Conservation (phyloP, 2,329 filamentous ascomycete species). For the Calonectria pseudoturangicola region DNA sequence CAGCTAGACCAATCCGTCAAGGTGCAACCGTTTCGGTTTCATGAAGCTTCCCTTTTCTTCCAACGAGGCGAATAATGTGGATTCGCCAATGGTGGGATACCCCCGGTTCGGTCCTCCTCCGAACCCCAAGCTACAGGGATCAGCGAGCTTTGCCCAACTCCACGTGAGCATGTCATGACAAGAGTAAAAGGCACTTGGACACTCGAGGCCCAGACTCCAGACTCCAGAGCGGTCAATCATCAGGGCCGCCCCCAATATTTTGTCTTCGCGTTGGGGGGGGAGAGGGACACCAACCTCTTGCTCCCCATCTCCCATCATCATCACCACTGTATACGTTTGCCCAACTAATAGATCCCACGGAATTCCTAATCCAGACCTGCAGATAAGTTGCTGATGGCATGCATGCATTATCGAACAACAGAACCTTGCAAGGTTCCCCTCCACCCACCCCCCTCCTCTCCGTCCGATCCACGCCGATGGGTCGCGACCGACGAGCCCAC, state of each 20-base stretch:
- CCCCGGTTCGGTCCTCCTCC: slow-evolving; percentile 26
- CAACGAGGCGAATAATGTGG: slow-evolving; percentile 1
- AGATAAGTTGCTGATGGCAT: slow-evolving; percentile 26
- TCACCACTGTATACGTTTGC: neutral
- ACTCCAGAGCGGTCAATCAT: neutral
- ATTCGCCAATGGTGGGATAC: slow-evolving; percentile 19
- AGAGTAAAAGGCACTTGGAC: neutral
- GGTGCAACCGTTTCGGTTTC: slow-evolving; percentile 31
- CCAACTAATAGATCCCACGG: slow-evolving; percentile 26
- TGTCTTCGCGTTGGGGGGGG: neutral
- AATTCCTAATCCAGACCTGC: slow-evolving; percentile 24
- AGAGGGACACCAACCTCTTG: neutral
- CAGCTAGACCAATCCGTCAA: slow-evolving; percentile 15
- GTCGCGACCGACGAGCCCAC: slow-evolving; percentile 13
- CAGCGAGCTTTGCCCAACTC: slow-evolving; percentile 11
- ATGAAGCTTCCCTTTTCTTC: neutral
- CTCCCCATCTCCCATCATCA: no score
- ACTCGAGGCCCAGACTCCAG: neutral
- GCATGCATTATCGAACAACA: slow-evolving; percentile 24
- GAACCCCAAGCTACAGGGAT: slow-evolving; percentile 27
- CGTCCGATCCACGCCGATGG: slow-evolving; percentile 21
- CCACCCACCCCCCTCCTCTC: slow-evolving; percentile 7
- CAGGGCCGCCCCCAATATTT: neutral
- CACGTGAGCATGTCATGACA: slow-evolving; percentile 5
- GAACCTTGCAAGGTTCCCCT: slow-evolving; percentile 17